These are phyloP conservation scores for Plasmodium relictum DNA, from an alignment of 169 alveolate species.

Conservation along the genomic window DNA sequence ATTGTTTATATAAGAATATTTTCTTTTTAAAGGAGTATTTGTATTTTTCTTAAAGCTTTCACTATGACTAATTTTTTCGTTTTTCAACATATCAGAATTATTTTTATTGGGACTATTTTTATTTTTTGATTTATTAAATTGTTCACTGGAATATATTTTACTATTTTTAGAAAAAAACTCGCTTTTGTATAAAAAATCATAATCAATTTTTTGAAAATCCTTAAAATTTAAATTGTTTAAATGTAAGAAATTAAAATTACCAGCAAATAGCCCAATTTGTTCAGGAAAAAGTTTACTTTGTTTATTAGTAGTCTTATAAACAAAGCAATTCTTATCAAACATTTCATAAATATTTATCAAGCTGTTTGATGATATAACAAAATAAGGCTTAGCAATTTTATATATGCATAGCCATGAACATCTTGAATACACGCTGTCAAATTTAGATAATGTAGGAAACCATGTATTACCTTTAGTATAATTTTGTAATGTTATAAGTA, in stretches of 20 bases:
- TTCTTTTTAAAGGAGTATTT: neutral
- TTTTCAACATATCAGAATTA: neutral
- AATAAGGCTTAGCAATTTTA: slow-evolving; percentile 55
- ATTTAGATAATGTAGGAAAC: slow-evolving; percentile 66
- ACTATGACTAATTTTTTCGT: neutral
- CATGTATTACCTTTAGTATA: slow-evolving; percentile 40
- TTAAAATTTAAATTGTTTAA: slow-evolving; percentile 45
- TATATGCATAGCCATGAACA: slow-evolving; percentile 32
- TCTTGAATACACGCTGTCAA: slow-evolving; percentile 19
- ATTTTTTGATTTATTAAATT: slow-evolving; percentile 19
- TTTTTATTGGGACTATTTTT: slow-evolving; percentile 13
- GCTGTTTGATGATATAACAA: slow-evolving; percentile 75
- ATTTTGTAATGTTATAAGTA: slow-evolving; percentile 43
- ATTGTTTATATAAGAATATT: neutral
- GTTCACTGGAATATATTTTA: slow-evolving; percentile 42
- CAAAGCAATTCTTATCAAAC: slow-evolving; percentile 22
- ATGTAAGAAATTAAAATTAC: slow-evolving; percentile 52
- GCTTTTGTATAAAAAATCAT: slow-evolving; percentile 62
- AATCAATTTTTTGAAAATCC: slow-evolving; percentile 50
- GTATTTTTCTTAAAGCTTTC: neutral
- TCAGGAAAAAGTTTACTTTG: slow-evolving; percentile 32
- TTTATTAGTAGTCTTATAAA: slow-evolving; percentile 56
- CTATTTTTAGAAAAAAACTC: slow-evolving; percentile 7
- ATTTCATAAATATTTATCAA: slow-evolving; percentile 34
- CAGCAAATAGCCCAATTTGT: slow-evolving; percentile 58